Evolutionary conservation across 768 basidiomycete species (phyloP).

Genomic region (Trametes sanguinea): DNA sequence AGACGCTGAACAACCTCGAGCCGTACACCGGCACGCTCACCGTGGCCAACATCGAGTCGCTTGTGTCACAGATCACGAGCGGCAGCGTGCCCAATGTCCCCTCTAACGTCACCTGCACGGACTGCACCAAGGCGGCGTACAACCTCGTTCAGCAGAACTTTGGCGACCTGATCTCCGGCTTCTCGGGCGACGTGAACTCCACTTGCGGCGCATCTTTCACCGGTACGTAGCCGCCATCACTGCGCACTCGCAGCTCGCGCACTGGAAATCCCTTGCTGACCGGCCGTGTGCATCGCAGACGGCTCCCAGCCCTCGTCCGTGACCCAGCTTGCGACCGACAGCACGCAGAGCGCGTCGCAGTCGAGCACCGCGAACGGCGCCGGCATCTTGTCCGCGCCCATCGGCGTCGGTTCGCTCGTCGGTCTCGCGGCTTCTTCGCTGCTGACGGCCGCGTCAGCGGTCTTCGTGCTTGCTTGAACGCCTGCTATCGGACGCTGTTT

Average conservation of each 20-base stretch:
- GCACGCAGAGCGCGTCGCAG: slow-evolving; percentile 9
- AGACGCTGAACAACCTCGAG: slow-evolving; percentile 58
- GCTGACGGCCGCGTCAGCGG: slow-evolving; percentile 21
- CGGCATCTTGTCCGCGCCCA: slow-evolving; percentile 5
- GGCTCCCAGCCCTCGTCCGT: slow-evolving; percentile 31
- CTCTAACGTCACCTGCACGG: slow-evolving; percentile 33
- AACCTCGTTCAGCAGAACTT: slow-evolving; percentile 29
- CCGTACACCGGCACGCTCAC: slow-evolving; percentile 32
- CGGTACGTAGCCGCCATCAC: slow-evolving; percentile 26
- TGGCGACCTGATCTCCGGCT: slow-evolving; percentile 25
- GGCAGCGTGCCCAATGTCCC: slow-evolving; percentile 26
- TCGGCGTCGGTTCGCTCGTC: slow-evolving; percentile 14
- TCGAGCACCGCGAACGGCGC: slow-evolving; percentile 14
- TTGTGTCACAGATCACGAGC: slow-evolving; percentile 17
- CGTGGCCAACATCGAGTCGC: slow-evolving; percentile 23
- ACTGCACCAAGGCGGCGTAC: slow-evolving; percentile 37
- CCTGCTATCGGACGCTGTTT: background rate
- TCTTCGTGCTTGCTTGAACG: slow-evolving; percentile 27
- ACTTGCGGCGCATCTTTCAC: slow-evolving; percentile 36
- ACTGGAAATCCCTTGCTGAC: background rate
- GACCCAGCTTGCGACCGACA: slow-evolving; percentile 28
- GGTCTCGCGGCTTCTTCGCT: slow-evolving; percentile 21
- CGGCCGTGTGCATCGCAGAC: slow-evolving; percentile 22
- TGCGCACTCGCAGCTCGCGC: background rate
- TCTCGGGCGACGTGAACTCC: slow-evolving; percentile 19